phyloP scores from a whole-genome alignment of 768 basidiomycete species.

The Rhizopogon vulgaris region DNA sequence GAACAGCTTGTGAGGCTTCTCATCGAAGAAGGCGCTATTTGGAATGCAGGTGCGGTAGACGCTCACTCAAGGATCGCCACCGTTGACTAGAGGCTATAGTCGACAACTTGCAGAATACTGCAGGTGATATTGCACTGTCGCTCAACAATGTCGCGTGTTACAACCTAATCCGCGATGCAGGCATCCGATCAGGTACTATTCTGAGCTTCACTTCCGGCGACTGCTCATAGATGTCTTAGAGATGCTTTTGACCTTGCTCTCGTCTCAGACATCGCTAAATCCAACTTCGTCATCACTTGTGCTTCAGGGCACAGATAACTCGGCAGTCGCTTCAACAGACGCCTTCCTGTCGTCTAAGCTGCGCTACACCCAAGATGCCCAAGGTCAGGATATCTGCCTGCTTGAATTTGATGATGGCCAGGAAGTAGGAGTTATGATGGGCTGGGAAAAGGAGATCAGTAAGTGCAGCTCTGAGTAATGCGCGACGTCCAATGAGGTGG shows the following conservation, averaged over 20 bases:
- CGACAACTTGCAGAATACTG: slow-evolving; percentile 74
- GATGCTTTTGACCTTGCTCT: slow-evolving; percentile 60
- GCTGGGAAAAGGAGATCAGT: slow-evolving; percentile 90
- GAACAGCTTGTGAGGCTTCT: slow-evolving; percentile 57
- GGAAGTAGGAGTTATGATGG: slow-evolving; percentile 99
- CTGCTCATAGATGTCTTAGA: slow-evolving; percentile 36
- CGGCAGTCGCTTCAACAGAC: slow-evolving; percentile 56
- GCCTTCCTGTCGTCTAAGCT: slow-evolving; percentile 70
- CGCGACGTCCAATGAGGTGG: slow-evolving; percentile 17
- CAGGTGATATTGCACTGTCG: slow-evolving; percentile 86
- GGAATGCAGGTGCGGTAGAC: slow-evolving; percentile 72
- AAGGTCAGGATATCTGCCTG: slow-evolving; percentile 81
- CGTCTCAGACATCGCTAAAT: slow-evolving; percentile 32
- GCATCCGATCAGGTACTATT: slow-evolving; percentile 76
- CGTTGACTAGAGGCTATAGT: slow-evolving; percentile 34
- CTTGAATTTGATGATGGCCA: slow-evolving; percentile 53
- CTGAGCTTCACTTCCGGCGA: slow-evolving; percentile 1
- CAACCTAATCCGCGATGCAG: slow-evolving; percentile 80
- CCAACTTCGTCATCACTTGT: slow-evolving; percentile 28
- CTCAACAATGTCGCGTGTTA: slow-evolving; percentile 76
- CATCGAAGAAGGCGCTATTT: slow-evolving; percentile 78
- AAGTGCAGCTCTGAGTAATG: slow-evolving; percentile 12
- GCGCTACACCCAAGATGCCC: slow-evolving; percentile 58
- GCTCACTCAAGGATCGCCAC: not conserved
- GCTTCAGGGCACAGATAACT: slow-evolving; percentile 45